Evolutionary conservation across 2,329 filamentous ascomycete species (phyloP).

Genomic region (Nemania bipapillata): DNA sequence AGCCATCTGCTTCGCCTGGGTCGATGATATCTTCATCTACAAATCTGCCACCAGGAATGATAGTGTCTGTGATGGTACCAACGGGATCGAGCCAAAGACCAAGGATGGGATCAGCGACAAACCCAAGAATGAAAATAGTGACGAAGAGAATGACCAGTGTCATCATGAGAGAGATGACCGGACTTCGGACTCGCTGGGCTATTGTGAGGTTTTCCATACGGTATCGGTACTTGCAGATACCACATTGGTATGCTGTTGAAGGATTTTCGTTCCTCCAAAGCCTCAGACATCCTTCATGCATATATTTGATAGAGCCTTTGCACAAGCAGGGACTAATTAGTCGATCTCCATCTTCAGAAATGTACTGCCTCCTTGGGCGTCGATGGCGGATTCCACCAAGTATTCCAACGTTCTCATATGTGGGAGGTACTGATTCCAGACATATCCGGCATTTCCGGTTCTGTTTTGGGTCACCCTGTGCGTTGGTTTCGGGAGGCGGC

Average conservation of each 20-base stretch:
- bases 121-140: slow-evolving; percentile 84
- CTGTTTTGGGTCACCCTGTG: slow-evolving; percentile 41
- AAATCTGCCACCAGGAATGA: slow-evolving; percentile 57
- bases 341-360: slow-evolving; percentile 53
- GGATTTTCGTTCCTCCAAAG: slow-evolving; percentile 80
- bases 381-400: slow-evolving; percentile 48
- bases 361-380: slow-evolving; percentile 44
- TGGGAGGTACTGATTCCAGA: slow-evolving; percentile 72
- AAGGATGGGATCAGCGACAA: slow-evolving; percentile 91
- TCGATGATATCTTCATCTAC: slow-evolving; percentile 56
- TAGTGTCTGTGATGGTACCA: slow-evolving; percentile 66
- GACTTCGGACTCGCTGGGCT: slow-evolving; percentile 75
- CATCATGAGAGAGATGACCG: slow-evolving; percentile 72
- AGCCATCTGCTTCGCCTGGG: slow-evolving; percentile 67
- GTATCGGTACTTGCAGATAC: slow-evolving; percentile 87
- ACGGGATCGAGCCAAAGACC: slow-evolving; percentile 85
- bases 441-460: slow-evolving; percentile 82
- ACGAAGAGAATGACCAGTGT: slow-evolving; percentile 77
- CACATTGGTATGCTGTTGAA: slow-evolving; percentile 88
- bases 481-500: slow-evolving; percentile 39
- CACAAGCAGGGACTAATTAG: slow-evolving; percentile 91
- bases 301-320: slow-evolving; percentile 91
- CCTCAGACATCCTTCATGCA: slow-evolving; percentile 89
- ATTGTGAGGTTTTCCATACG: slow-evolving; percentile 79
- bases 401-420: slow-evolving; percentile 52